phyloP scores from a whole-genome alignment of 768 basidiomycete genomes.

The Antrodiella citrinella region DNA sequence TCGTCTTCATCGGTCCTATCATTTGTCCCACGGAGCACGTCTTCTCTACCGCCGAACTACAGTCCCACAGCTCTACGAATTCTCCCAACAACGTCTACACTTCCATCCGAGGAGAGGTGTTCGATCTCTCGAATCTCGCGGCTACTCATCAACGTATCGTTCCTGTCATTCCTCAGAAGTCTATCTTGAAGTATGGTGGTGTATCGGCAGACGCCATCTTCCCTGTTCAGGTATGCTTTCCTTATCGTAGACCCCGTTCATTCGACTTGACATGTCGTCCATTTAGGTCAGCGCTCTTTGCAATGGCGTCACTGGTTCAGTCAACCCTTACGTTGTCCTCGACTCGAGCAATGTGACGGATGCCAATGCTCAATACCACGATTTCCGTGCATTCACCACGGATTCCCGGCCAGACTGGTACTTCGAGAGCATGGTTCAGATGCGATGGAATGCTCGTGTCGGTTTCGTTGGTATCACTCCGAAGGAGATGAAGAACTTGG shows the following conservation, averaged over 20 bases:
- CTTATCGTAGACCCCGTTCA: too few relatives aligned
- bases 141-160: constrained; percentile 60
- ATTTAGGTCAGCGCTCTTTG: constrained; percentile 84
- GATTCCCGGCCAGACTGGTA: constrained; percentile 99
- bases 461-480: constrained; percentile 86
- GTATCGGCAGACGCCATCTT: constrained; percentile 66
- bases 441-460: constrained; percentile 84
- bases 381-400: constrained; percentile 84
- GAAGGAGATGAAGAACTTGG: constrained; percentile 65
- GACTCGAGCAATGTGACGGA: constrained; percentile 73
- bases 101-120: constrained; percentile 88
- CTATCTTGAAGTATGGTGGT: constrained; percentile 81
- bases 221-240: constrained; percentile 73
- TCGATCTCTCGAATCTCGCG: constrained; percentile 70
- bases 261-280: constrained; percentile 7
- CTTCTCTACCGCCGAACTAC: constrained; percentile 71
- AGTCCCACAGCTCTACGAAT: constrained; percentile 53
- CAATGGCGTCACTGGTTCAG: constrained; percentile 70
- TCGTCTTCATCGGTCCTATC: constrained; percentile 75
- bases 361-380: constrained; percentile 79
- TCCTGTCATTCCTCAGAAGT: constrained; percentile 64
- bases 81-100: constrained; percentile 73
- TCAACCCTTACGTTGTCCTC: constrained; percentile 73
- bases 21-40: constrained; percentile 96
- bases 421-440: constrained; percentile 84